These are phyloP conservation scores for Cicer judaicum DNA, from an alignment of 306 rosid species.

Conservation along the genomic window DNA sequence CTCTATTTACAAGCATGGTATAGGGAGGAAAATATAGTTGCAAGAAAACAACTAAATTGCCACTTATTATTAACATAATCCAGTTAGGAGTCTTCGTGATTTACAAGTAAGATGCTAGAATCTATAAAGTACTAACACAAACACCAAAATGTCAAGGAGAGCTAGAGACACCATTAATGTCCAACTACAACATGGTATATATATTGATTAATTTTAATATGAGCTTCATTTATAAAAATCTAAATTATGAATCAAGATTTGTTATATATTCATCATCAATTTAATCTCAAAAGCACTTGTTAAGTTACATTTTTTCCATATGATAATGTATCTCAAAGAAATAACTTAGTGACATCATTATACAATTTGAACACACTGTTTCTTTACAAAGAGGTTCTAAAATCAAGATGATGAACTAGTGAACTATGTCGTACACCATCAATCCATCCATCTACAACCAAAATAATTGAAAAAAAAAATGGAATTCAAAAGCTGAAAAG, in stretches of 20 bases:
- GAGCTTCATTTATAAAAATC: no score
- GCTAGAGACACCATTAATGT: no score
- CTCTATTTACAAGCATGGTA: slow-evolving; percentile 14
- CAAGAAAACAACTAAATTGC: background rate
- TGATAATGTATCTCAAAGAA: background rate
- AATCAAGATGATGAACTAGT: background rate
- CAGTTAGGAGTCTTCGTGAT: slow-evolving; percentile 15
- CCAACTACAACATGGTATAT: no score
- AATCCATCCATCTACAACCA: background rate
- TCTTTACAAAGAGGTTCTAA: background rate
- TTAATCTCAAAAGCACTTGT: slow-evolving; percentile 4
- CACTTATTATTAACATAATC: background rate
- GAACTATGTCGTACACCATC: background rate
- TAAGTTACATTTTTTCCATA: background rate
- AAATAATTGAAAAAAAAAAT: background rate
- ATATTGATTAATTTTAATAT: no score
- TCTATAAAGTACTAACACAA: background rate
- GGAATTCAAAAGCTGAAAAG: background rate
- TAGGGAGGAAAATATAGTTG: slow-evolving; percentile 4
- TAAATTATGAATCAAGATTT: no score
- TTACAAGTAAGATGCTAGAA: background rate
- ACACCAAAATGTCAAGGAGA: no score
- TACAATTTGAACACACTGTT: background rate
- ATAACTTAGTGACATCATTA: background rate
- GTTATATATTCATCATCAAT: background rate